Base-by-base conservation (phyloP, 202 grass and related monocot species). In the Eragrostis tef region DNA sequence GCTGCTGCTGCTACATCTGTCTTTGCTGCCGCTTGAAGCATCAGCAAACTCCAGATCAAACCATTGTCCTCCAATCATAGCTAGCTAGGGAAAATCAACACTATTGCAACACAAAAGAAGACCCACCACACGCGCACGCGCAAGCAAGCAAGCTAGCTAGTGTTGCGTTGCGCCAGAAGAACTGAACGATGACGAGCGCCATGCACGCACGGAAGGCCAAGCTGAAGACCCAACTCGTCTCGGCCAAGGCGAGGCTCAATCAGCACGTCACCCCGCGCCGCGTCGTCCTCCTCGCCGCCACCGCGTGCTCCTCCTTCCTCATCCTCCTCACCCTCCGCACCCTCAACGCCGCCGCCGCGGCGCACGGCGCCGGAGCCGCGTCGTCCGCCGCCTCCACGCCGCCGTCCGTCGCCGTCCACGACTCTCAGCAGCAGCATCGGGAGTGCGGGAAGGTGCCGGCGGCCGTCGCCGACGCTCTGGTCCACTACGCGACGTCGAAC, bases 171-270 rank as follows among this genome's bases (percentile, higher is more conserved):
- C n/a, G n/a, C n/a, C n/a, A n/a, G n/a, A n/a, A 5, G 34, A 39
- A 39, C 34, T 29, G 20, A 20, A 83, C 12, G 19, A 90, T 84
- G 83, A 79, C 81, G 75, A 93, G 79, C 70, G 58, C 83, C 75
- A 76, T 81, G 85, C 76, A 88, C 70, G 68, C 84, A 20, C 86
- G 75, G 24, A 90, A 86, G 64, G 82, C 82, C 51, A 66, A 75
- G 67, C 83, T 89, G 72, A 85, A 73, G 87, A 85, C n/a, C 72
- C 87, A 93, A 14, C 67, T 96, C 50, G 58, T 85, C 64, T 75
- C 89, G 70, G 93, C 86, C 65, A 97, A 87, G 80, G 62, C 81
- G 20, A 97, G 88, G 90, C 71, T 88, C 64, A 70, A 85, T 73
- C 89, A 81, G 63, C 75, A 60, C 60, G n/a, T 92, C 86, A 94